Evolutionary conservation across 2,329 filamentous ascomycete species (phyloP).

Genomic region (Cordyceps tenuipes): DNA sequence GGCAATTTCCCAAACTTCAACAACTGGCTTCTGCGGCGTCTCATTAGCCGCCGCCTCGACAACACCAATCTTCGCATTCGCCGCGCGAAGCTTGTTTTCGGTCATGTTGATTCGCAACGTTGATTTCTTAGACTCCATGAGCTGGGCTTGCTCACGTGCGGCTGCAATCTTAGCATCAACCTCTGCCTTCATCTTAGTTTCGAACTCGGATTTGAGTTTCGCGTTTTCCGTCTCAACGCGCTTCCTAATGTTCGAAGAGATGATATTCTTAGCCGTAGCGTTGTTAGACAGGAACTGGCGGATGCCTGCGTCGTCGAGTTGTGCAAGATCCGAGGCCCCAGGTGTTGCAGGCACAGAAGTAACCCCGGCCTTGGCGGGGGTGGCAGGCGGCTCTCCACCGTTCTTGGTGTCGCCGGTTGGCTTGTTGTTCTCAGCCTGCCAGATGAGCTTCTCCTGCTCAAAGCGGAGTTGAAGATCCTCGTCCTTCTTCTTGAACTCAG

Average conservation of each 20-base stretch:
- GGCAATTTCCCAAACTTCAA: conserved; percentile 77
- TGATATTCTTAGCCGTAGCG: conserved; percentile 47
- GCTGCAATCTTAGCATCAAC: conserved; percentile 45
- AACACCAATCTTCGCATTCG: conserved; percentile 64
- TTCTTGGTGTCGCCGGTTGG: conserved; percentile 17
- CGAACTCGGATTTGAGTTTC: conserved; percentile 47
- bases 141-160: conserved; percentile 55
- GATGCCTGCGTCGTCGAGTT: conserved; percentile 46
- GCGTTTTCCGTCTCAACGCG: conserved; percentile 59
- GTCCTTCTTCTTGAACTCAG: conserved; percentile 46
- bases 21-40: conserved; percentile 74
- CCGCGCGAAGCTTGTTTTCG: conserved; percentile 57
- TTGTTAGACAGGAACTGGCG: conserved; percentile 50
- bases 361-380: conserved; percentile 28
- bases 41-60: conserved; percentile 77
- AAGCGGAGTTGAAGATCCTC: conserved; percentile 46
- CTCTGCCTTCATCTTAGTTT: conserved; percentile 37
- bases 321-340: conserved; percentile 32
- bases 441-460: conserved; percentile 56
- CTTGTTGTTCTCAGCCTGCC: conserved; percentile 44
- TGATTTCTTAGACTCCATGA: conserved; percentile 67
- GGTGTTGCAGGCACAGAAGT: conserved; percentile 28
- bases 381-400: conserved; percentile 14
- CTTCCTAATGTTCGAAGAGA: conserved; percentile 57
- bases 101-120: conserved; percentile 70